Percentiles rank a stretch among this genome's conserved stretches.
phyloP scores from a whole-genome alignment of 2,329 filamentous ascomycete genomes.

The Peltaster fructicola region DNA sequence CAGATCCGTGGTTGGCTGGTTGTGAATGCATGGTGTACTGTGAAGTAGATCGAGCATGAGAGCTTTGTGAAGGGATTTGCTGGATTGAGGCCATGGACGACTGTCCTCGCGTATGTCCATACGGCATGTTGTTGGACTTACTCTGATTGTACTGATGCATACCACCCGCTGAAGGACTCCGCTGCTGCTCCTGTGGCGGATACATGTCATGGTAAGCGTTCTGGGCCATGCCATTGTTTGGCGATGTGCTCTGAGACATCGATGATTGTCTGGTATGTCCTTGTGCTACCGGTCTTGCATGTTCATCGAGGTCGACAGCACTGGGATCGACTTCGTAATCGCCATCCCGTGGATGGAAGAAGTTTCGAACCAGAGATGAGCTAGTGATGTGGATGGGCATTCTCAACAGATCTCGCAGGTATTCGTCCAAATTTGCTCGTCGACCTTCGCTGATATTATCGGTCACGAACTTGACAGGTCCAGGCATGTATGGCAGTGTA shows the following conservation, averaged over 20 bases:
- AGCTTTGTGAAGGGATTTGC: conserved; percentile 5
- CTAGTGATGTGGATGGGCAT: conserved; percentile 72
- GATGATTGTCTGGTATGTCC: conserved; percentile 37
- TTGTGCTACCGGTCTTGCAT: conserved; percentile 57
- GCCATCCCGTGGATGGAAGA: conserved; percentile 77
- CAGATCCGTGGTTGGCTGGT: conserved; percentile 4
- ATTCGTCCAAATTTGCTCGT: conserved; percentile 82
- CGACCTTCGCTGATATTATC: conserved; percentile 90
- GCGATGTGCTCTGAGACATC: conserved; percentile 12
- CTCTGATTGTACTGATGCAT: conserved; percentile 10
- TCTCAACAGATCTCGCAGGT: conserved; percentile 76
- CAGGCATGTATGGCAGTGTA: conserved; percentile 90
- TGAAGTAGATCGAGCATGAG: conserved; percentile 13
- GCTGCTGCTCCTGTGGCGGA: conserved; percentile 9
- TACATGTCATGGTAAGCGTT: no score
- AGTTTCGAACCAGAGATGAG: conserved; percentile 69
- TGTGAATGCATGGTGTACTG: conserved; percentile 11
- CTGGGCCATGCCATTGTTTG: conserved; percentile 8
- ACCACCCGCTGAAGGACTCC: no score
- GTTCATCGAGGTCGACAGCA: conserved; percentile 34
- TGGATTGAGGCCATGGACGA: conserved; percentile 5
- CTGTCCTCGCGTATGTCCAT: conserved; percentile 9
- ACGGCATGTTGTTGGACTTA: conserved; percentile 5
- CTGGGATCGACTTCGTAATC: conserved; percentile 83
- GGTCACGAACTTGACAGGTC: conserved; percentile 94